Evolutionary conservation across 2,329 filamentous ascomycete species (phyloP).

Genomic region (Fusarium sp.): DNA sequence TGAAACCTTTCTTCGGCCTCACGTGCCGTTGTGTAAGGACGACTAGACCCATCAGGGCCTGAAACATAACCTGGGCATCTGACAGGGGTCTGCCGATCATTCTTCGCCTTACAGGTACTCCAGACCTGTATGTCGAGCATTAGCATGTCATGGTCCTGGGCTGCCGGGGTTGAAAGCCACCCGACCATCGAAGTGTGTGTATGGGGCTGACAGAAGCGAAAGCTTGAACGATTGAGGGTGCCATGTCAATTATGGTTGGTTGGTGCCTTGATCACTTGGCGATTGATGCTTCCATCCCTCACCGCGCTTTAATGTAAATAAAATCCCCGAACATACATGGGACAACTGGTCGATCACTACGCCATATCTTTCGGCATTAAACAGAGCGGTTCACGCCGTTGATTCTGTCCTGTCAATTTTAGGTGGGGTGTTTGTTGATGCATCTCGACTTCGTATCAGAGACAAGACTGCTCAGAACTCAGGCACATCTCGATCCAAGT

Average conservation of each 20-base stretch:
- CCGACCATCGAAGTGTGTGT: conserved; percentile 33
- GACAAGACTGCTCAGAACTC: conserved; percentile 28
- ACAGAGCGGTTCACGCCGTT: conserved; percentile 19
- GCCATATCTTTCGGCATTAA: conserved; percentile 17
- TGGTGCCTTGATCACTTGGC: conserved; percentile 33
- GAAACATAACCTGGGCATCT: conserved; percentile 43
- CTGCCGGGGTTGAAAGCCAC: conserved; percentile 39
- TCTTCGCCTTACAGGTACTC: conserved; percentile 26
- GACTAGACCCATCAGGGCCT: conserved; percentile 31
- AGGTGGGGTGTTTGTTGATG: conserved; percentile 10
- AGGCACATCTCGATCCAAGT: conserved; percentile 37
- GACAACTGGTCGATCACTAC: conserved; percentile 19
- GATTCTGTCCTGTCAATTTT: neutral
- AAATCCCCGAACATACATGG: conserved; percentile 24
- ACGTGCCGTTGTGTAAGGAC: conserved; percentile 45
- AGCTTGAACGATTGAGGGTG: conserved; percentile 37
- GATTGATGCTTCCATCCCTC: conserved; percentile 25
- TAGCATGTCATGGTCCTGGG: conserved; percentile 31
- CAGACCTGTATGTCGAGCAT: conserved; percentile 28
- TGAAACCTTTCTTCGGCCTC: conserved; percentile 46
- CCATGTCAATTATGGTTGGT: conserved; percentile 36
- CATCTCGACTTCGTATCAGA: conserved; percentile 38
- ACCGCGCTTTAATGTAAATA: conserved; percentile 16
- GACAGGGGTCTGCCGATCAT: conserved; percentile 38
- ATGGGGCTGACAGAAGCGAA: conserved; percentile 37